These are phyloP conservation scores for Malus sylvestris DNA, from an alignment of 306 rosid genomes.

Conservation along the genomic window DNA sequence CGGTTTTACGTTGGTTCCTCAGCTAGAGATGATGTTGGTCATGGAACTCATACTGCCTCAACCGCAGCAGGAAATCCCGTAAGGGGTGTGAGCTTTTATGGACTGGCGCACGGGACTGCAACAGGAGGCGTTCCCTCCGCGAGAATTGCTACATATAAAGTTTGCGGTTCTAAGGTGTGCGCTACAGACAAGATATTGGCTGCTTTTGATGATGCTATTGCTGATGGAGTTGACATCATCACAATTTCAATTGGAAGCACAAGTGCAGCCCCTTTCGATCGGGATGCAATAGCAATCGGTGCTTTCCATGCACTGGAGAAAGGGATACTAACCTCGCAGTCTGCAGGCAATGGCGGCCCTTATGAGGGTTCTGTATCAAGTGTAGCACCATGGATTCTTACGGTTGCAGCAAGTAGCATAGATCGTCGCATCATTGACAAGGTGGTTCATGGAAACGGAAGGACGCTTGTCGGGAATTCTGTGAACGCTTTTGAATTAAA, in stretches of 20 bases:
- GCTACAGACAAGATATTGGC: not conserved
- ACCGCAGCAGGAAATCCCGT: slow-evolving; percentile 6
- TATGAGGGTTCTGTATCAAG: not conserved
- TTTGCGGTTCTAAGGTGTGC: not conserved
- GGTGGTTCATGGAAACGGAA: too few species aligned
- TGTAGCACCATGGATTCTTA: not conserved
- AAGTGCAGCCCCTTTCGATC: not conserved
- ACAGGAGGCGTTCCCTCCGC: slow-evolving; percentile 17
- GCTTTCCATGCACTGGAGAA: not conserved
- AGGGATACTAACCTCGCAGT: not conserved
- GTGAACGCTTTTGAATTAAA: too few species aligned
- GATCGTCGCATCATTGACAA: too few species aligned
- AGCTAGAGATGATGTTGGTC: not conserved
- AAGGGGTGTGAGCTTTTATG: not conserved
- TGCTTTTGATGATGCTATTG: slow-evolving; percentile 31
- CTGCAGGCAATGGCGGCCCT: not conserved
- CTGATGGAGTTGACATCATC: slow-evolving; percentile 26
- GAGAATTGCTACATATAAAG: slow-evolving; percentile 12
- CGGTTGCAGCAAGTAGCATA: too few species aligned
- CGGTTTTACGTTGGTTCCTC: not conserved
- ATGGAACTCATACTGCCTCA: slow-evolving; percentile 17
- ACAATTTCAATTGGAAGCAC: not conserved
- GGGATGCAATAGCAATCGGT: not conserved
- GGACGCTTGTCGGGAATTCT: too few species aligned
- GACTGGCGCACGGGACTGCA: not conserved